phyloP scores from a whole-genome alignment of 2,329 filamentous ascomycete species.

The Fusarium sp. region DNA sequence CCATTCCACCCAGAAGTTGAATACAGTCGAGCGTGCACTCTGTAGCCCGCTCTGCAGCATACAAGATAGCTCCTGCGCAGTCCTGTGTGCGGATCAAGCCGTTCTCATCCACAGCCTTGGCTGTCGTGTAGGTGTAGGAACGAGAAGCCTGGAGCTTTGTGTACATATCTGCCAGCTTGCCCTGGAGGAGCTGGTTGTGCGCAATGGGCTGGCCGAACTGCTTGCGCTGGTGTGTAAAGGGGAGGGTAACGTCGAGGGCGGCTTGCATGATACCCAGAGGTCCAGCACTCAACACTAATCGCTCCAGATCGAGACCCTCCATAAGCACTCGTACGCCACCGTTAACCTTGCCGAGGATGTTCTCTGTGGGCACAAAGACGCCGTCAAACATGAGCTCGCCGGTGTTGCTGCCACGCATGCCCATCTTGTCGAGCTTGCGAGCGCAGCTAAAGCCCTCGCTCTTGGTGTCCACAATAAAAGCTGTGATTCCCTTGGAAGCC shows the following conservation, averaged over 20 bases:
- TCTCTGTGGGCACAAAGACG: constrained; percentile 87
- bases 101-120: constrained; percentile 81
- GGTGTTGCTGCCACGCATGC: constrained; percentile 97
- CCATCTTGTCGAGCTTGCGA: constrained; percentile 95
- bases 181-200: constrained; percentile 93
- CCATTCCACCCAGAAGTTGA: constrained; percentile 94
- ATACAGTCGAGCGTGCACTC: constrained; percentile 90
- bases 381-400: constrained; percentile 92
- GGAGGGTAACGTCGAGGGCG: constrained; percentile 84
- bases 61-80: constrained; percentile 93
- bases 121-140: constrained; percentile 90
- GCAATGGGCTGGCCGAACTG: constrained; percentile 91
- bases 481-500: constrained; percentile 91
- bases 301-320: constrained; percentile 95
- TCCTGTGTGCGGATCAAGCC: constrained; percentile 85
- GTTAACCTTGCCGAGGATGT: constrained; percentile 84
- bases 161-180: constrained; percentile 96
- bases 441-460: constrained; percentile 84
- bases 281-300: constrained; percentile 90
- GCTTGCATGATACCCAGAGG: constrained; percentile 96
- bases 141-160: constrained; percentile 87
- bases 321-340: constrained; percentile 91
- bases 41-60: constrained; percentile 90
- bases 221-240: constrained; percentile 88
- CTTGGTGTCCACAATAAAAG: constrained; percentile 85